Base-by-base conservation (phyloP, 208 protist species). In the Leishmania guyanensis region DNA sequence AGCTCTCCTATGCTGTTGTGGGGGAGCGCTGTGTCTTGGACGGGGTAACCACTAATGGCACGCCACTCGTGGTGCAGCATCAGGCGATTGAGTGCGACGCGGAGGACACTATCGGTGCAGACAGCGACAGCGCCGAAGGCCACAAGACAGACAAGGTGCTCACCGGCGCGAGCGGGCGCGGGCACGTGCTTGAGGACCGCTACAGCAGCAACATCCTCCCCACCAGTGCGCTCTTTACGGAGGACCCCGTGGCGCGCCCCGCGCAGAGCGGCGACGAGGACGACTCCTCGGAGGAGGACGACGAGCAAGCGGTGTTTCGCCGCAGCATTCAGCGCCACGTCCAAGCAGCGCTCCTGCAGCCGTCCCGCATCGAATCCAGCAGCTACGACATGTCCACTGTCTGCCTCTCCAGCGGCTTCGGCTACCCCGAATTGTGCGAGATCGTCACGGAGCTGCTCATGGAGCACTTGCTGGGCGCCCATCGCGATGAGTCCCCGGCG, bases 361-460 rank as follows among this genome's bases (percentile, higher is more conserved):
- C 90, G 10, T 88, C 84, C 8, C 84, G 80, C 77, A 91, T 96
- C 26, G 83, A 85, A 56, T 80, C 86, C 39, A 85, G 87, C 75
- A 76, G 73, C 54, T 92, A 88, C 69, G 86, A 96, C 76, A 95
- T 96, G 90, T 92, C 86, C 39, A 89, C 85, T 12, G 78, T 84
- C 16, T 90, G 92, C 76, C 86, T 94, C 56, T 86, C 86, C 43
- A 76, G 77, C 77, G 77, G 76, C 60, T 88, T 89, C 72, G 84
- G 84, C 46, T 90, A 95, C 80, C 77, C 85, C 58, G 89, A 93
- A 69, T 76, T 97, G 65, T 92, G 91, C 86, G 84, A 89, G 81
- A 71, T 93, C 50, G 93, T 97, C 65, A 97, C 91, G 46, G 87
- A 95, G 86, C 72, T 88, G 69, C 85, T 97, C n/a, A 77, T 97